phyloP scores from a whole-genome alignment of 2,329 filamentous ascomycete genomes.

The Microdochium bolleyi region DNA sequence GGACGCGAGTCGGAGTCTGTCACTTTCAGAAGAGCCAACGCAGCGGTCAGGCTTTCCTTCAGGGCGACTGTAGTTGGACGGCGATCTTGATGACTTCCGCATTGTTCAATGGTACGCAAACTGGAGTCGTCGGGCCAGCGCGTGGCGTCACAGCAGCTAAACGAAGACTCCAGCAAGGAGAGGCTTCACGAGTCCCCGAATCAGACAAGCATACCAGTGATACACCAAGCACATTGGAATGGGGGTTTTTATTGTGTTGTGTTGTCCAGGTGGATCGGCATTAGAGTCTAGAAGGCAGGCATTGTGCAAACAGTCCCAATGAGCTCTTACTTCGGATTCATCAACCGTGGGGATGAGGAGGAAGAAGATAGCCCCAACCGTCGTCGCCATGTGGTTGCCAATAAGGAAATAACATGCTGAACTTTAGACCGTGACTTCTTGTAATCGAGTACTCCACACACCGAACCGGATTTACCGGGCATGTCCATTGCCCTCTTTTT shows the following conservation, averaged over 20 bases:
- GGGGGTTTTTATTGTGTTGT: conserved; percentile 29
- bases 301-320: conserved; percentile 35
- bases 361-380: conserved; percentile 20
- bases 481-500: conserved; percentile 34
- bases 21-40: too few relatives aligned
- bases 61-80: too few relatives aligned
- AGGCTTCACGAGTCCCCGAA: too few relatives aligned
- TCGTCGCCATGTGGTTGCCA: conserved; percentile 30
- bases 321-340: conserved; percentile 33
- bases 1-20: too few relatives aligned
- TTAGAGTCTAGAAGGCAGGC: conserved; percentile 48
- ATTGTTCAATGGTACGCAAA: too few relatives aligned
- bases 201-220: background rate
- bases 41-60: too few relatives aligned
- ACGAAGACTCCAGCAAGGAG: too few relatives aligned
- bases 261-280: conserved; percentile 47
- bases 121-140: too few relatives aligned
- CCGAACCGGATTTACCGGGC: conserved; percentile 44
- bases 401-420: conserved; percentile 43
- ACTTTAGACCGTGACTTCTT: conserved; percentile 32
- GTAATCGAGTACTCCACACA: conserved; percentile 56
- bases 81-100: too few relatives aligned
- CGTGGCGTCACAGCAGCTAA: too few relatives aligned
- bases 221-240: background rate
- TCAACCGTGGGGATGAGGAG: conserved; percentile 20